These are phyloP conservation scores for Camillea tinctor DNA, from an alignment of 2,329 filamentous ascomycete species.

Conservation along the genomic window DNA sequence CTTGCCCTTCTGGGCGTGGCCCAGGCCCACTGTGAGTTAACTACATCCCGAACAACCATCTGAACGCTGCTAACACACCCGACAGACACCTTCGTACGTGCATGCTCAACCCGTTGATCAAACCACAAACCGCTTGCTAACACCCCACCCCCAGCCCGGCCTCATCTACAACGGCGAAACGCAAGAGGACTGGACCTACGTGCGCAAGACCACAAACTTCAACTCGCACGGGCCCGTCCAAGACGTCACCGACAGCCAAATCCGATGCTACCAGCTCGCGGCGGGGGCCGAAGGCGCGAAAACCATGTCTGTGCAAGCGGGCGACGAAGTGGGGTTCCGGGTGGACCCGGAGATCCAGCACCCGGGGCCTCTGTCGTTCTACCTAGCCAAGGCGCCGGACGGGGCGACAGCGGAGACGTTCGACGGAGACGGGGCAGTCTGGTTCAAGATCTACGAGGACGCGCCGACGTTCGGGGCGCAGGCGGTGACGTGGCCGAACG, in stretches of 20 bases:
- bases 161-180: constrained; percentile 26
- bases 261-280: constrained; percentile 36
- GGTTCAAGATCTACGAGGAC: constrained; percentile 34
- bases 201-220: constrained; percentile 39
- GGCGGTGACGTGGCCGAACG: constrained; percentile 20
- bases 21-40: constrained; percentile 27
- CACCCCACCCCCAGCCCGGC: constrained; percentile 15
- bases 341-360: constrained; percentile 31
- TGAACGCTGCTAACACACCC: constrained; percentile 10
- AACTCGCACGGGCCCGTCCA: constrained; percentile 35
- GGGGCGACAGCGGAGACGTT: constrained; percentile 27
- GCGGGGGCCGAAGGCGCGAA: constrained; percentile 29
- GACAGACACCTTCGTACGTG: constrained; percentile 27
- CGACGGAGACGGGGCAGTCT: constrained; percentile 27
- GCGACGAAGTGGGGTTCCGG: constrained; percentile 36
- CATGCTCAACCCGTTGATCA: too few relatives aligned
- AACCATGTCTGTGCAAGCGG: constrained; percentile 35
- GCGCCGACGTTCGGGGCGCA: constrained; percentile 20
- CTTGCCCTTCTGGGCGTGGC: constrained; percentile 20
- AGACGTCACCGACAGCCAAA: constrained; percentile 32
- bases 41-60: neutral
- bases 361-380: constrained; percentile 31
- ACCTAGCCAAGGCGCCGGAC: constrained; percentile 29
- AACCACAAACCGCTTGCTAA: neutral
- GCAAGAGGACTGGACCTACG: constrained; percentile 32